Evolutionary conservation across 2,329 filamentous ascomycete genomes (phyloP), one percentile per base, ranked within the genome.

Genomic region (Aspergillus carbonarius): DNA sequence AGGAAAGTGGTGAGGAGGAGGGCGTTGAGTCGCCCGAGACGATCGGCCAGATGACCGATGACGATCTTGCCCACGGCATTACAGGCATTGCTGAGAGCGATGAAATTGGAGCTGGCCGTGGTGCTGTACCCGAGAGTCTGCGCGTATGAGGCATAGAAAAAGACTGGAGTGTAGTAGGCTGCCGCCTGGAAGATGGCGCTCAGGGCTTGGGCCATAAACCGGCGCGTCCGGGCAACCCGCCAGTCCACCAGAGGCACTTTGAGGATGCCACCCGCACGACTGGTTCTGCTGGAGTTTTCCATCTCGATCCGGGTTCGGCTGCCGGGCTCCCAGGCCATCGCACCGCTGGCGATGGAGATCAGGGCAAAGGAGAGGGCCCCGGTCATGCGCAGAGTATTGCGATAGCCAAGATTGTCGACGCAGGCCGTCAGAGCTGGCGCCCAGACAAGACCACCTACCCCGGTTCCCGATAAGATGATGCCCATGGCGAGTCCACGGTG

Each of bases 111-210:
- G 0, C 72, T 75, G 10, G 70, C 70, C 1, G 66, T 63, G 12
- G 66, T 65, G 20, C 67, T 70, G 12, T 77, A 78, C 5, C 76
- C 76, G 30, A 77, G 59, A 2, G 73, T 74, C 13, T 70, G 68
- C 1, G 76, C 74, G 58, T 74, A 78, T 5, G 74, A 68, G 0
- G 76, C 70, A 15, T 76, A 68, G 59, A 77, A 77, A 34, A 72
- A 77, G 3, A 78, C 66, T 0, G 76, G 76, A 0, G 73, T 72
- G 48, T 73, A 74, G 60, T 76, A 77, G 0, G 72, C 76, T 4
- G 74, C 74, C 0, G 73, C 71, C 48, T 78, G 73, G 37, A 79
- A 61, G 6, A 74, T 64, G 9, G 72, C 70, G 4, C 71, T 68
- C 3, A 74, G 47, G 3, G 72, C 70, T 50, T 78, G 74, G 1